Conservation (phyloP, 2,329 filamentous ascomycete genomes). For the Escovopsis sp. region DNA sequence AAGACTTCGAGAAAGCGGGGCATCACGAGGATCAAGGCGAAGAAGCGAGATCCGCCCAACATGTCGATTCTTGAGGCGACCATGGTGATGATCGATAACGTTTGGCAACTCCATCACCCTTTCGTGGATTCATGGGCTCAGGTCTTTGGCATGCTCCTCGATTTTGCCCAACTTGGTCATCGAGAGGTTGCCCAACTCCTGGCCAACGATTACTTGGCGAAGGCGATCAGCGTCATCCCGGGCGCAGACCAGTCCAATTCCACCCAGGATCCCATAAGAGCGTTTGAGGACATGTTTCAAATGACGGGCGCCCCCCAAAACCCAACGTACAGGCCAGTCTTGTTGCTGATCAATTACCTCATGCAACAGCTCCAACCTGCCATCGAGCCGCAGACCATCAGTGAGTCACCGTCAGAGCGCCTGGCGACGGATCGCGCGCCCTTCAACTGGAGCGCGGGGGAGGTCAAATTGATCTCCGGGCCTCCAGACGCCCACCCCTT, state of each 20-base stretch:
- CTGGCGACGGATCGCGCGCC: constrained; percentile 18
- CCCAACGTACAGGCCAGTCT: constrained; percentile 38
- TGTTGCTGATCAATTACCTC: constrained; percentile 33
- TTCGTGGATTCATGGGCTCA: constrained; percentile 59
- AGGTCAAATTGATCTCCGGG: constrained; percentile 31
- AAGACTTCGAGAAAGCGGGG: too few relatives aligned
- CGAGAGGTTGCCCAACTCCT: constrained; percentile 45
- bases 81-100: constrained; percentile 33
- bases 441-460: constrained; percentile 30
- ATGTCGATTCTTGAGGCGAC: constrained; percentile 21
- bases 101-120: constrained; percentile 50
- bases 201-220: constrained; percentile 44
- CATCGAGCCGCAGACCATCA: constrained; percentile 20
- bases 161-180: constrained; percentile 48
- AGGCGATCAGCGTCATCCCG: constrained; percentile 43
- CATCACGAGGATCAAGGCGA: too few relatives aligned
- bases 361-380: constrained; percentile 27
- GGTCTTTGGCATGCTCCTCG: constrained; percentile 55
- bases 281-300: constrained; percentile 37
- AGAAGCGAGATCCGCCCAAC: too few relatives aligned
- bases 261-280: constrained; percentile 36
- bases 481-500: constrained; percentile 36
- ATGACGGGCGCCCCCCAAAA: constrained; percentile 31
- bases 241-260: constrained; percentile 36
- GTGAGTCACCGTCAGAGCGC: constrained; percentile 26